phyloP scores from a whole-genome alignment of 331 rosid genomes.

The Quercus lobata region DNA sequence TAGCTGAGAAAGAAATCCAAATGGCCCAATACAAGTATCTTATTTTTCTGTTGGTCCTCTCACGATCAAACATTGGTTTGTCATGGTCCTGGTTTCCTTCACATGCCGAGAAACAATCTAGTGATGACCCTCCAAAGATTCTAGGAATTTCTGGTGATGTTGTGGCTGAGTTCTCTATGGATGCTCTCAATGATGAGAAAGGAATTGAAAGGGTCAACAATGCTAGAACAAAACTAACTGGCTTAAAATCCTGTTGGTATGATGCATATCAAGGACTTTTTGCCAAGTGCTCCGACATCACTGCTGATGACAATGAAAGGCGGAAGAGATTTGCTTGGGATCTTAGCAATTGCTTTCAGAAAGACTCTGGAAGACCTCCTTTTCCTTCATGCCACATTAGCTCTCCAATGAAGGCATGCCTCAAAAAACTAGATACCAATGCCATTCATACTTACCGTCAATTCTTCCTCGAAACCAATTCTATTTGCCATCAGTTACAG shows the following conservation, averaged over 20 bases:
- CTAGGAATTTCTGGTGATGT: slow-evolving; percentile 15
- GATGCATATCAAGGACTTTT: slow-evolving; percentile 65
- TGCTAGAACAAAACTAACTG: slow-evolving; percentile 46
- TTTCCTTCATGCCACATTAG: slow-evolving; percentile 59
- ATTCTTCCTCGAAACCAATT: slow-evolving; percentile 80
- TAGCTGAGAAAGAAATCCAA: neutral
- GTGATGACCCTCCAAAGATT: neutral
- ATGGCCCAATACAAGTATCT: slow-evolving; percentile 31
- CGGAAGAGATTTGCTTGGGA: slow-evolving; percentile 86
- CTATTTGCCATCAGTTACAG: slow-evolving; percentile 86
- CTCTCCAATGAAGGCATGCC: slow-evolving; percentile 46
- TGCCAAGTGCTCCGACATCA: slow-evolving; percentile 65
- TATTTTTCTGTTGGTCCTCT: slow-evolving; percentile 23
- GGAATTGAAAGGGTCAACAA: slow-evolving; percentile 47
- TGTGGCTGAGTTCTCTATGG: slow-evolving; percentile 55
- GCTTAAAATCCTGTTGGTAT: slow-evolving; percentile 66
- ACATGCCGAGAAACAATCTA: slow-evolving; percentile 1
- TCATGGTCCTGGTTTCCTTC: slow-evolving; percentile 74
- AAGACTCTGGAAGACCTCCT: slow-evolving; percentile 64
- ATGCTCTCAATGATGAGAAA: slow-evolving; percentile 48
- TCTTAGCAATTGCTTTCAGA: slow-evolving; percentile 82
- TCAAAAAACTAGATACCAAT: slow-evolving; percentile 36
- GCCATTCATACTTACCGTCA: slow-evolving; percentile 70
- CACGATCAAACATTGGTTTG: slow-evolving; percentile 21
- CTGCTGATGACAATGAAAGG: slow-evolving; percentile 48